Evolutionary conservation across 768 basidiomycete genomes (phyloP).

Genomic region (Trametes gibbosa): DNA sequence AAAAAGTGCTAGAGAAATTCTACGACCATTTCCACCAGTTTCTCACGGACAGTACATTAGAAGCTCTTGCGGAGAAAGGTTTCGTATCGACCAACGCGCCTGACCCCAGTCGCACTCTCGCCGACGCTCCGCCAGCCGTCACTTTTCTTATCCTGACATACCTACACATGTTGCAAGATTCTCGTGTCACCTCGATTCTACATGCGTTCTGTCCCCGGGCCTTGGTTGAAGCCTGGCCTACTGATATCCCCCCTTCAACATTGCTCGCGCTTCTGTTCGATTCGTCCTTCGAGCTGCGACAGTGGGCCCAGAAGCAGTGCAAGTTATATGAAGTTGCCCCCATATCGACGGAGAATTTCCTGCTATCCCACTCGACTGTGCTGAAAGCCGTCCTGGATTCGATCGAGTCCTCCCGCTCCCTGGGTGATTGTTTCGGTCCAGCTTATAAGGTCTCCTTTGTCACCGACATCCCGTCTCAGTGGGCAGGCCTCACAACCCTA

Average conservation of each 20-base stretch:
- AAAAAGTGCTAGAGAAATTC: slow-evolving; percentile 51
- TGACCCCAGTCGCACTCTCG: slow-evolving; percentile 29
- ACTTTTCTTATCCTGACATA: slow-evolving; percentile 65
- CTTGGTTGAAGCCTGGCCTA: slow-evolving; percentile 50
- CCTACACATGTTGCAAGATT: slow-evolving; percentile 52
- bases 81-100: neutral
- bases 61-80: slow-evolving; percentile 39
- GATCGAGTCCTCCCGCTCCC: slow-evolving; percentile 1
- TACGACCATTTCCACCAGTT: slow-evolving; percentile 62
- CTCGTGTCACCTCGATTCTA: slow-evolving; percentile 43
- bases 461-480: slow-evolving; percentile 44
- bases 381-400: slow-evolving; percentile 39
- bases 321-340: slow-evolving; percentile 37
- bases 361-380: slow-evolving; percentile 44
- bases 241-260: slow-evolving; percentile 56
- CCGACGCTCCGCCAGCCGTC: slow-evolving; percentile 46
- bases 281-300: slow-evolving; percentile 45
- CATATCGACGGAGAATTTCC: slow-evolving; percentile 48
- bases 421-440: slow-evolving; percentile 1
- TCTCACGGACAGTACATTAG: slow-evolving; percentile 55
- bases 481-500: slow-evolving; percentile 45
- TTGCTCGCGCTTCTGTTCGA: slow-evolving; percentile 58
- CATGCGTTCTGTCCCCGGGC: slow-evolving; percentile 36
- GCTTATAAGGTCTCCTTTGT: slow-evolving; percentile 30
- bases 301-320: slow-evolving; percentile 56